Base-by-base conservation (phyloP, 2,329 filamentous ascomycete species). In the Penicillium sclerotiorum region DNA sequence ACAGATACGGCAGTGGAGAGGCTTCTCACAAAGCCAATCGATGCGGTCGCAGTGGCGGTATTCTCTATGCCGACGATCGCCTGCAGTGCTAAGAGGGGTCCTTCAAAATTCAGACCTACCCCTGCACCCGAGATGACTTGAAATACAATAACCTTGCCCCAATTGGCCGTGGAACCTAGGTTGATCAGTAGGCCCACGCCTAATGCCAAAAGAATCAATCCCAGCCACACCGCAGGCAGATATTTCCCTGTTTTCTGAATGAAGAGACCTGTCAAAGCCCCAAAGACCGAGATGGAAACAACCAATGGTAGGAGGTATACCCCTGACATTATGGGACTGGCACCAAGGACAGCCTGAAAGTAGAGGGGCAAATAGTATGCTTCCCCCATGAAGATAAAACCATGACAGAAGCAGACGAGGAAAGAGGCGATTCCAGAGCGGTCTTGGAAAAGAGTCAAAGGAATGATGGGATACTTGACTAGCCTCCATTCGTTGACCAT, bases 311-410 rank as follows among this genome's bases (percentile, higher is more conserved):
- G 73, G 12, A 88, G 65, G 60, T 87, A 87, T 28, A 89, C 79
- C 28, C 87, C 87, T 0, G 83, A 87, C 11, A 83, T 72, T 18
- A 89, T 77, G 0, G 87, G 83, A 0, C 79, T 78, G 0, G 80
- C 80, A 40, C 84, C 80, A 30, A 86, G 74, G 45, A 86, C 81
- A 47, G 83, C 78, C 68, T 91, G 88, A 67, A 88, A 89, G 73
- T 91, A 93, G 1, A 93, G 77, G 0, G 88, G 88, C 4, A 91
- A 74, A 72, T 86, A 90, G 74, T 90, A 91, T 47, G 79, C 83
- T 15, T 79, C 80, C 0, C 83, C 82, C 62, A 89, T 87, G 72
- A 89, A 89, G 53, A 86, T 82, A 58, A 83, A 79, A 39, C 84
- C 84, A 66, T 92, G 87, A 53, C 80, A 77, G 66, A 89, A 87